Evolutionary conservation across 2,329 filamentous ascomycete genomes (phyloP).

Genomic region (Raffaelea arxii): DNA sequence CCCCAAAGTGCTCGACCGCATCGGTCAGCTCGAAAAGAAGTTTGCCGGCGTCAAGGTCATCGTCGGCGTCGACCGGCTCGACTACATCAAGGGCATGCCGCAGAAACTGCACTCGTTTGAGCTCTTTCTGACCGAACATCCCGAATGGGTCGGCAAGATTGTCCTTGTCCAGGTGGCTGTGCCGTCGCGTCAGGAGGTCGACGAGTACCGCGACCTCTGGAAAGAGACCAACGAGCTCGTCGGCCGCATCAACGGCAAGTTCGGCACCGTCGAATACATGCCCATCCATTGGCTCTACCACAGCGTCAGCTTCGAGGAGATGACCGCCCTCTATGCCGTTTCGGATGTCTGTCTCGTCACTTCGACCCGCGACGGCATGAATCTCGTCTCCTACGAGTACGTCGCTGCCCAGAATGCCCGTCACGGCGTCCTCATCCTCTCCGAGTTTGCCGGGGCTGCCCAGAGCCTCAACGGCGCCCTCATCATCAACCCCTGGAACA

Average conservation of each 20-base stretch:
- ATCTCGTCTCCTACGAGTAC: slow-evolving; percentile 96
- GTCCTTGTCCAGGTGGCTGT: slow-evolving; percentile 94
- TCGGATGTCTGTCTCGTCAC: slow-evolving; percentile 89
- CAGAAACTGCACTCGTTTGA: slow-evolving; percentile 96
- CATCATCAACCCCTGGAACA: slow-evolving; percentile 98
- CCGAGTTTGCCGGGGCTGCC: slow-evolving; percentile 91
- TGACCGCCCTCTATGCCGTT: slow-evolving; percentile 85
- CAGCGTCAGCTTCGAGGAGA: slow-evolving; percentile 87
- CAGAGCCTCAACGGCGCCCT: slow-evolving; percentile 89
- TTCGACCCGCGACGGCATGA: slow-evolving; percentile 98
- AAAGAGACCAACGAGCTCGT: slow-evolving; percentile 96
- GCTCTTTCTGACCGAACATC: slow-evolving; percentile 92
- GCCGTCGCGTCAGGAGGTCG: slow-evolving; percentile 87
- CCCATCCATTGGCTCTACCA: slow-evolving; percentile 98
- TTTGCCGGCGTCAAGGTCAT: slow-evolving; percentile 96
- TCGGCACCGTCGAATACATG: slow-evolving; percentile 96
- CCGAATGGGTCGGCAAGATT: slow-evolving; percentile 96
- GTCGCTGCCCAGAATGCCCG: slow-evolving; percentile 87
- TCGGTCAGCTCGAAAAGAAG: slow-evolving; percentile 74
- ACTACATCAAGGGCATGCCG: slow-evolving; percentile 98
- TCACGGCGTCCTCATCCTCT: slow-evolving; percentile 89
- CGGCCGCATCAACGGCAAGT: slow-evolving; percentile 92
- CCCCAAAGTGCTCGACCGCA: slow-evolving; percentile 77
- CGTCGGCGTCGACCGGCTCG: slow-evolving; percentile 89
- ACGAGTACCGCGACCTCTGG: slow-evolving; percentile 93